Evolutionary conservation across 345 rosid genomes (phyloP).

Genomic region (Theobroma cacao): DNA sequence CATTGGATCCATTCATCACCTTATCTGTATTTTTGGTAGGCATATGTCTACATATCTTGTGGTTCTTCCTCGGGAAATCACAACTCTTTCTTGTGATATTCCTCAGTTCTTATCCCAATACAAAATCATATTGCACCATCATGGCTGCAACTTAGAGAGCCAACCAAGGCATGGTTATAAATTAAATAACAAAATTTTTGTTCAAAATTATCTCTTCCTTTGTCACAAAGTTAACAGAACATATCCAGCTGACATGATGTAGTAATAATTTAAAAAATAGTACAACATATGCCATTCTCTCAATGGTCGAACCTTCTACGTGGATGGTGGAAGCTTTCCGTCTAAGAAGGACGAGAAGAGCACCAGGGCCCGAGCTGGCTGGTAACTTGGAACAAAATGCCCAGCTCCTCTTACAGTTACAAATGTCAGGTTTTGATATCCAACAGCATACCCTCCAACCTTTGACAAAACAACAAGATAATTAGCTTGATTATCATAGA

Average conservation of each 20-base stretch:
- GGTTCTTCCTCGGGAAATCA: not conserved
- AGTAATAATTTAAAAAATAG: not conserved
- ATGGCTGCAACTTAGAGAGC: not conserved
- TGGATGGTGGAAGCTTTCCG: not conserved
- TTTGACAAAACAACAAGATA: not conserved
- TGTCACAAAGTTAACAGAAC: not conserved
- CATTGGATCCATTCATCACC: conserved; percentile 18
- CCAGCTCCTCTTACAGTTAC: conserved; percentile 13
- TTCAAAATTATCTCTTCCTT: not conserved
- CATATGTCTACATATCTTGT: too few relatives aligned
- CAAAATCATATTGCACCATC: not conserved
- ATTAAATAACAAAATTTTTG: not conserved
- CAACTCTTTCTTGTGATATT: not conserved
- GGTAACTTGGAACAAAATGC: conserved; percentile 10
- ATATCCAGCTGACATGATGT: not conserved
- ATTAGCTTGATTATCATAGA: not conserved
- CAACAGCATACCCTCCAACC: conserved; percentile 15
- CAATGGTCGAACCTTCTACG: not conserved
- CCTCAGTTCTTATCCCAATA: not conserved
- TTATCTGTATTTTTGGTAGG: not conserved
- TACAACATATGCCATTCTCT: not conserved
- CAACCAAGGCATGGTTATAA: not conserved
- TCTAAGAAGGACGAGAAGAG: conserved; percentile 2
- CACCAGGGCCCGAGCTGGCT: not conserved
- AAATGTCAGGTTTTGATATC: not conserved